These are phyloP conservation scores for Polygonum aviculare DNA, from an alignment of 148 eudicot genomes.

Conservation along the genomic window DNA sequence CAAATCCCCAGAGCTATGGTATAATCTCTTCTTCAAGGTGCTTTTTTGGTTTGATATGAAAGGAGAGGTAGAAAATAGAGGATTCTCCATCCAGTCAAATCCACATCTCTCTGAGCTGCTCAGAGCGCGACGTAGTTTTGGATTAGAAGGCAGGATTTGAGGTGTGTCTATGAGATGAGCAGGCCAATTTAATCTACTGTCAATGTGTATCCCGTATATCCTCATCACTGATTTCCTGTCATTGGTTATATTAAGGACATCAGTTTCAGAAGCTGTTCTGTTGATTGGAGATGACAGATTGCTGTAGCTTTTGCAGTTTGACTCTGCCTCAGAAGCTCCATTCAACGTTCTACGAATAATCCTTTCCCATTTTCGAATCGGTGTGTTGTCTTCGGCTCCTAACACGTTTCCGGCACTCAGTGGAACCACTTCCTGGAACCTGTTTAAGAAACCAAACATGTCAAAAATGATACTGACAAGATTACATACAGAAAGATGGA, in stretches of 20 bases:
- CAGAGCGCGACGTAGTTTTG: slow-evolving; percentile 41
- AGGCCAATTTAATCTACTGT: slow-evolving; percentile 56
- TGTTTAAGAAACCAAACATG: slow-evolving; percentile 16
- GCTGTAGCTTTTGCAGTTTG: slow-evolving; percentile 50
- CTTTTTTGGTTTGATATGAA: slow-evolving; percentile 6
- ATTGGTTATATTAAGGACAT: slow-evolving; percentile 17
- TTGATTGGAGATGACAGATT: slow-evolving; percentile 67
- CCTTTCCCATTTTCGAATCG: slow-evolving; percentile 74
- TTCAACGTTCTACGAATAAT: slow-evolving; percentile 67
- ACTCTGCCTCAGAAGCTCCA: slow-evolving; percentile 31
- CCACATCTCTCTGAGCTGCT: slow-evolving; percentile 53
- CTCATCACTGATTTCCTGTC: slow-evolving; percentile 37
- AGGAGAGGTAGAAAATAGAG: slow-evolving; percentile 23
- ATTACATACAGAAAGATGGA: neutral
- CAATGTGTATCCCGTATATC: slow-evolving; percentile 46
- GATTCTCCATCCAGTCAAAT: slow-evolving; percentile 33
- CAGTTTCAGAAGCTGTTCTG: slow-evolving; percentile 42
- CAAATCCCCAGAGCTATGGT: slow-evolving; percentile 35
- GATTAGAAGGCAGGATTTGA: slow-evolving; percentile 33
- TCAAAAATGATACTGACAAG: neutral
- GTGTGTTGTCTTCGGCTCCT: slow-evolving; percentile 72
- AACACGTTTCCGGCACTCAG: slow-evolving; percentile 81
- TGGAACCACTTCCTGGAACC: slow-evolving; percentile 95
- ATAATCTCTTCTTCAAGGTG: neutral
- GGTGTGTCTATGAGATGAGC: slow-evolving; percentile 37